Conservation (phyloP, 2,329 filamentous ascomycete species). For the Colletotrichum sp. region DNA sequence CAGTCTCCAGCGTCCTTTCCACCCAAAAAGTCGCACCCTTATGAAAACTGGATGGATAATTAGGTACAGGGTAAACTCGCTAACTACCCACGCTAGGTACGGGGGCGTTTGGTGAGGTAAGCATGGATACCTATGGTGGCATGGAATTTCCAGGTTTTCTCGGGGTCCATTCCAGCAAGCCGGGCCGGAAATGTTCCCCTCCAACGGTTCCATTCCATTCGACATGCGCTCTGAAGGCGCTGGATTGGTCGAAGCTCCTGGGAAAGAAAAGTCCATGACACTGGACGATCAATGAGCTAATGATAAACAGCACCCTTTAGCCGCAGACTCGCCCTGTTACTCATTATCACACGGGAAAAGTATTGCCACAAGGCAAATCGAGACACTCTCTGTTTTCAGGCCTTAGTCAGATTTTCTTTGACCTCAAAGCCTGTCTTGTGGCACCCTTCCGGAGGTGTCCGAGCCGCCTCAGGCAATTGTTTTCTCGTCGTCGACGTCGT, state of each 20-base stretch:
- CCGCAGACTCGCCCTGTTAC: neutral
- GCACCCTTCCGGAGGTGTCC: neutral
- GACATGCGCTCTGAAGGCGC: neutral
- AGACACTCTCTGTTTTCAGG: neutral
- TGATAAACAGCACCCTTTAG: neutral
- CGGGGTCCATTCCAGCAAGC: neutral
- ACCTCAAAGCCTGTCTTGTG: neutral
- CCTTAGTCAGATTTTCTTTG: neutral
- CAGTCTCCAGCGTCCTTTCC: constrained; percentile 1
- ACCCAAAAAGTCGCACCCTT: neutral
- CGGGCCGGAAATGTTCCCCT: constrained; percentile 8
- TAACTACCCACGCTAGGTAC: neutral
- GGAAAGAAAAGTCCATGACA: neutral
- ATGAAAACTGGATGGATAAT: neutral
- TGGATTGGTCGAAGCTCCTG: constrained; percentile 9
- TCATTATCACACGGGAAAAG: neutral
- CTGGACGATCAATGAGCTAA: neutral
- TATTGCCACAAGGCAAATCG: neutral
- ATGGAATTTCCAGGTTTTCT: neutral
- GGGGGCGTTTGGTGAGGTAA: neutral
- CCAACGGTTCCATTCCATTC: neutral
- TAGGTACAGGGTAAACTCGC: too few species aligned
- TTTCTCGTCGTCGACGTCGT: constrained; percentile 5
- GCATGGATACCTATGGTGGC: neutral
- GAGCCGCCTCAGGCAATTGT: neutral